Conservation (phyloP, 768 basidiomycete species). For the Termitomyces titanicus region DNA sequence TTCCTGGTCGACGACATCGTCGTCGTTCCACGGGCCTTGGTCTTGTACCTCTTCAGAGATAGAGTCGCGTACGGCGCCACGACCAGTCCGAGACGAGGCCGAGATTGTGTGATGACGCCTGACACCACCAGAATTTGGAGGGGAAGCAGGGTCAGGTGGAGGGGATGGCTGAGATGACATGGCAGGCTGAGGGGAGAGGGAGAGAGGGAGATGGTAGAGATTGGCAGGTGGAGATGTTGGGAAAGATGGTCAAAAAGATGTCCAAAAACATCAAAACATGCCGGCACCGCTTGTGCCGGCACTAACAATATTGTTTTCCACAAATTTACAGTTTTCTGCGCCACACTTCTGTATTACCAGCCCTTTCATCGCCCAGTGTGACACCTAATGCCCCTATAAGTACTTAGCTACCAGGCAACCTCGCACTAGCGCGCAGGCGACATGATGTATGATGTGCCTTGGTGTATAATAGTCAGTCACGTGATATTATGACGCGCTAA, state of each 20-base stretch:
- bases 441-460: neutral
- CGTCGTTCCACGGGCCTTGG: conserved; percentile 61
- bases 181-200: conserved; percentile 4
- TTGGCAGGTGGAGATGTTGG: conserved; percentile 2
- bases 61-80: conserved; percentile 55
- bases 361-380: neutral
- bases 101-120: conserved; percentile 84
- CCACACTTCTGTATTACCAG: neutral
- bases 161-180: conserved; percentile 34
- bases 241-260: conserved; percentile 14
- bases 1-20: conserved; percentile 75
- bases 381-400: neutral
- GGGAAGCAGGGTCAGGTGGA: conserved; percentile 36
- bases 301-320: neutral
- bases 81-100: conserved; percentile 61
- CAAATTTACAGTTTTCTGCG: neutral
- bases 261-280: conserved; percentile 11
- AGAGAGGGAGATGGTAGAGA: neutral
- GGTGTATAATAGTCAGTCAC: neutral
- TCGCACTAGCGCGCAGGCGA: neutral
- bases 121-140: conserved; percentile 47
- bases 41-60: conserved; percentile 66
- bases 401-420: neutral
- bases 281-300: conserved; percentile 5
- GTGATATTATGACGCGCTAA: conserved; percentile 14